phyloP scores from a whole-genome alignment of 2,329 filamentous ascomycete genomes.

The Aspergillus phoenicis region DNA sequence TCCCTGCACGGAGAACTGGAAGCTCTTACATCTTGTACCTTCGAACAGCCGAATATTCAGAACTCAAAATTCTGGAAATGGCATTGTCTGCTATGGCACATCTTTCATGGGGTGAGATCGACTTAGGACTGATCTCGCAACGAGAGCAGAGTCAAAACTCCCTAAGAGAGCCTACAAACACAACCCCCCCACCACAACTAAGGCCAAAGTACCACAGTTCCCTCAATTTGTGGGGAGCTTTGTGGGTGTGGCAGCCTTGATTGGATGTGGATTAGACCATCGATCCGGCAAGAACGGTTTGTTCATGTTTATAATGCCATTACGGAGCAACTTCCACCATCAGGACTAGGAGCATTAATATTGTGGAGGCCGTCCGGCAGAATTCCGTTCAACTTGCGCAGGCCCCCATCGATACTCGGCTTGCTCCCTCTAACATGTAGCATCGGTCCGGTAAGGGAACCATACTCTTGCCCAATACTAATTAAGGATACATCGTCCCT shows the following conservation, averaged over 20 bases:
- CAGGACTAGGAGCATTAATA: background rate
- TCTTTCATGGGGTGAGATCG: background rate
- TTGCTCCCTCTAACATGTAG: background rate
- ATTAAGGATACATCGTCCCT: background rate
- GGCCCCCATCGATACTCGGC: background rate
- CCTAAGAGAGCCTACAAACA: too few species aligned
- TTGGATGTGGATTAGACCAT: background rate
- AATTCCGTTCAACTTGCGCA: background rate
- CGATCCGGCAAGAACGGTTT: background rate
- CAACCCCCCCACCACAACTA: too few species aligned
- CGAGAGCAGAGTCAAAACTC: too few species aligned
- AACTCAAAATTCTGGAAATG: background rate
- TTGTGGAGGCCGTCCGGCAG: background rate
- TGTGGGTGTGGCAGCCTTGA: background rate
- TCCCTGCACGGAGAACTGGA: conserved; percentile 1
- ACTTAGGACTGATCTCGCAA: too few species aligned
- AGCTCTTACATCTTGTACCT: background rate
- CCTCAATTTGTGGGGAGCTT: background rate
- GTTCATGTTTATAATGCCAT: background rate
- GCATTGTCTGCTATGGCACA: background rate
- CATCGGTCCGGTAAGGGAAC: background rate
- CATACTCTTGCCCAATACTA: background rate
- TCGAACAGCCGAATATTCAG: background rate
- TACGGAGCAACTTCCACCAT: background rate
- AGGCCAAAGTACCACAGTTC: background rate